These are phyloP conservation scores for Euphorbia peplus DNA, from an alignment of 345 rosid species.

Conservation along the genomic window DNA sequence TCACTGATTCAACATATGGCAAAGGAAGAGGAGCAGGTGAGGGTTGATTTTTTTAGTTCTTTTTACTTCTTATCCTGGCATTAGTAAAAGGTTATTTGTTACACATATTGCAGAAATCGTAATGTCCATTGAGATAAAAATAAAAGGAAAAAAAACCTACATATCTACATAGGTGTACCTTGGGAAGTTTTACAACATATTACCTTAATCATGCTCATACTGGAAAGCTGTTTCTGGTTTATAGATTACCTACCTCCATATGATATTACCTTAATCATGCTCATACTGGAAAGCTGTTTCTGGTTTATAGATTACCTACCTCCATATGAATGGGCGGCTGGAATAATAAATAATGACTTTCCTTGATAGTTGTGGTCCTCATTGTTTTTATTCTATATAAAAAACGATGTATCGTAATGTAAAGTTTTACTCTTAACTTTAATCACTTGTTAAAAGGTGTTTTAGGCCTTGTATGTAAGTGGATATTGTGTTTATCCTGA, in stretches of 20 bases:
- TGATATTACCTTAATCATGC: neutral
- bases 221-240: neutral
- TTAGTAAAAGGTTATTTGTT: neutral
- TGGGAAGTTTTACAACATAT: neutral
- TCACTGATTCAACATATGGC: constrained; percentile 68
- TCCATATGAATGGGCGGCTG: neutral
- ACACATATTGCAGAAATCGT: neutral
- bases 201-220: neutral
- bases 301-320: neutral
- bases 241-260: neutral
- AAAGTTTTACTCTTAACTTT: neutral
- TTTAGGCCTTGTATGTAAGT: neutral
- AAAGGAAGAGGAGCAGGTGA: constrained; percentile 73
- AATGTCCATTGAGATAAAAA: neutral
- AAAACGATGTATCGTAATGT: neutral
- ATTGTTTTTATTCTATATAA: no score
- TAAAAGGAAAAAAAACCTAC: constrained; percentile 3
- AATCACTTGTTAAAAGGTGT: neutral
- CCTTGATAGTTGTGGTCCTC: neutral
- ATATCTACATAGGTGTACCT: neutral
- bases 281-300: neutral
- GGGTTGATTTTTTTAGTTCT: neutral
- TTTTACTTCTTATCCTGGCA: constrained; percentile 5
- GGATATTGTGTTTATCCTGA: neutral
- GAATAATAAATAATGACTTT: neutral